Conservation (phyloP, 176 grass and related monocot genomes). For the Lolium perenne region DNA sequence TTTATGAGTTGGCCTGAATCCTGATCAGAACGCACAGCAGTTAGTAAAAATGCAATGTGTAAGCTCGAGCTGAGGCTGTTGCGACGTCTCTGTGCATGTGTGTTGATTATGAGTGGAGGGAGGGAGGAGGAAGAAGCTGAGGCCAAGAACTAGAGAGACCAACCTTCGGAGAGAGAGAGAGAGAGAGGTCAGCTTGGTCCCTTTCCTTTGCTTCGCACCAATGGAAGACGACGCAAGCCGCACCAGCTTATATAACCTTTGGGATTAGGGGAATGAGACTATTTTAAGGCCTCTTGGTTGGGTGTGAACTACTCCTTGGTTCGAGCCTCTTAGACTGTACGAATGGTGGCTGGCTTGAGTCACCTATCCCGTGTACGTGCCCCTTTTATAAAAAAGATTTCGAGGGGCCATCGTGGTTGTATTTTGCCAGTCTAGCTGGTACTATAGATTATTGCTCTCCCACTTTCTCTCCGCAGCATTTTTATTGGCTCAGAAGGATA, state of each 20-base stretch:
- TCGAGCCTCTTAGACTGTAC: slow-evolving; percentile 50
- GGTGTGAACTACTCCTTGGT: slow-evolving; percentile 45
- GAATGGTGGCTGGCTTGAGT: slow-evolving; percentile 48
- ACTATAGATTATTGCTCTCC: slow-evolving; percentile 3
- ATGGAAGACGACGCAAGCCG: slow-evolving; percentile 32
- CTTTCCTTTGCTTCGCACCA: slow-evolving; percentile 51
- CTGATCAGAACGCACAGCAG: slow-evolving; percentile 20
- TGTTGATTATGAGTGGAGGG: neutral
- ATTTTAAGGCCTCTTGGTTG: slow-evolving; percentile 52
- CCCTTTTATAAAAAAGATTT: slow-evolving; percentile 34
- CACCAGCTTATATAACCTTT: slow-evolving; percentile 53
- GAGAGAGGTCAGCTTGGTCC: slow-evolving; percentile 30
- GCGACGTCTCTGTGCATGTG: neutral
- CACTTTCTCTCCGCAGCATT: slow-evolving; percentile 20
- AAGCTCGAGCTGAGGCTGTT: slow-evolving; percentile 13
- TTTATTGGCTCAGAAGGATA: slow-evolving; percentile 20
- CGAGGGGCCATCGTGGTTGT: neutral
- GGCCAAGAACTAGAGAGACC: slow-evolving; percentile 27
- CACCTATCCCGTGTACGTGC: neutral
- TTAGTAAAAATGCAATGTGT: slow-evolving; percentile 10
- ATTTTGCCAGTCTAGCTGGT: neutral
- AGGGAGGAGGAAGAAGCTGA: neutral
- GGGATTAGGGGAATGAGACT: slow-evolving; percentile 21
- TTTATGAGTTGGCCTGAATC: slow-evolving; percentile 12
- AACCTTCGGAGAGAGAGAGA: slow-evolving; percentile 52